phyloP scores from a whole-genome alignment of 495 filamentous ascomycete genomes.

The Tuber umbilicatum region DNA sequence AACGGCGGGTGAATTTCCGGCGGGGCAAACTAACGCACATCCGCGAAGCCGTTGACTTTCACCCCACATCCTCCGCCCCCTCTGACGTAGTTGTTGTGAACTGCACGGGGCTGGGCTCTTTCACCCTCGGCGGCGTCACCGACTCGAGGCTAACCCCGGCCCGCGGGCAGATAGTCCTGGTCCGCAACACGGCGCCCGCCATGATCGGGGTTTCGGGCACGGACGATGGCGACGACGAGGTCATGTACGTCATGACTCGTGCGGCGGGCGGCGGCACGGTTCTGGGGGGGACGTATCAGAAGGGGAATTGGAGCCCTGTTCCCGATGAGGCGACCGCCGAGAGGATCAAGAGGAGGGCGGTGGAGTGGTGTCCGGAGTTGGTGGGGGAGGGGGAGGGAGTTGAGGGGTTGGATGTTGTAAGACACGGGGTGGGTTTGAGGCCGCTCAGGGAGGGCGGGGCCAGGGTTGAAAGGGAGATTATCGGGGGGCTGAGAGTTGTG shows the following conservation, averaged over 20 bases:
- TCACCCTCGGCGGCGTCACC: constrained; percentile 71
- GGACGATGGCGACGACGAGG: constrained; percentile 73
- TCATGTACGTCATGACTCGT: constrained; percentile 86
- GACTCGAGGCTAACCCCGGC: constrained; percentile 68
- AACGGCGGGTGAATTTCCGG: constrained; percentile 59
- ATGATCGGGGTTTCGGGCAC: constrained; percentile 68
- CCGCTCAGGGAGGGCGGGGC: constrained; percentile 69
- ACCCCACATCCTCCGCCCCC: constrained; percentile 52
- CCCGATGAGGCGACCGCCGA: constrained; percentile 73
- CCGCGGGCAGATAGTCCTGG: constrained; percentile 81
- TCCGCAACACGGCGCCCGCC: constrained; percentile 69
- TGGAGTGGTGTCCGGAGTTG: constrained; percentile 66
- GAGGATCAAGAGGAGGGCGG: constrained; percentile 80
- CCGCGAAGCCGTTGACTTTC: constrained; percentile 58
- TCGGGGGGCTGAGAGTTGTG: constrained; percentile 64
- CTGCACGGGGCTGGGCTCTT: constrained; percentile 72
- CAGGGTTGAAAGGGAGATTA: constrained; percentile 73
- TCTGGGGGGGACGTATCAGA: constrained; percentile 81
- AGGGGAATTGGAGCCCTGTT: constrained; percentile 72
- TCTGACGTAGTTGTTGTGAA: constrained; percentile 73
- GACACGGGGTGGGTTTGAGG: constrained; percentile 82
- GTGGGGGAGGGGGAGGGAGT: constrained; percentile 64
- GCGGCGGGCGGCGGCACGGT: constrained; percentile 71
- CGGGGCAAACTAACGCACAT: constrained; percentile 61
- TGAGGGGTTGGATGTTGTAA: constrained; percentile 73